Evolutionary conservation across 2,329 filamentous ascomycete species (phyloP), one percentile per base, ranked within the genome.

Genomic region (Peltaster fructicola): DNA sequence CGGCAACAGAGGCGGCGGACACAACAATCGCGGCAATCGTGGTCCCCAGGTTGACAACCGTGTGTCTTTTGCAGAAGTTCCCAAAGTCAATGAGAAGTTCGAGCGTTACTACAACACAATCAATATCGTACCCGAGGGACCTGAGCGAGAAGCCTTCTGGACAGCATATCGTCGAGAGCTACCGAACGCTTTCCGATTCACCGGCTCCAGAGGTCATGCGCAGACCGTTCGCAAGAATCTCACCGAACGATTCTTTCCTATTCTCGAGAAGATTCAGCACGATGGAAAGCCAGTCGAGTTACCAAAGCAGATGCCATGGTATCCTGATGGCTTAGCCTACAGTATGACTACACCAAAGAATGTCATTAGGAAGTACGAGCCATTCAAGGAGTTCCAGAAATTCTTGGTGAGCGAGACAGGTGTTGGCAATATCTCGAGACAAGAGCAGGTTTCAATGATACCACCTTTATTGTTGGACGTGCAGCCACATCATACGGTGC

Each of bases 391-490:
- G 14, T 95, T 98, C 56, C 88, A 98, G 52, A 91, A 90, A 50
- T 98, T 93, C 59, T 65, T 98, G 24, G 88, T 98, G 24, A 90
- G 85, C 25, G 88, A 98, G 62, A 93, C 88, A 4, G 82, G 78
- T 29, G 82, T 95, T 12, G 88, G 88, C 43, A 98, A 95, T 51
- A 95, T 98, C 44, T 92, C 79, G 53, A 72, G 88, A 43, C 88
- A 98, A 54, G 88, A 98, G 57, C 76, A 92, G 21, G 88, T 98
- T 44, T 92, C 81, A 59, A 98, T 98, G 88, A 95, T 98, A 34
- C 88, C 88, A 14, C 88, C 88, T 14, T 65, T 95, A 40, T 63
- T 95, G 41, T 77, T 98, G 61, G 84, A 95, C 44, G 64, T 95
- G 24, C 70, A 71, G 39, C 84, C 88, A 4, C 80, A 84, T 26